Percentiles rank a stretch among this genome's conserved stretches.
Conservation (phyloP, 805 yeast genomes). For the Saturnispora besseyi region DNA sequence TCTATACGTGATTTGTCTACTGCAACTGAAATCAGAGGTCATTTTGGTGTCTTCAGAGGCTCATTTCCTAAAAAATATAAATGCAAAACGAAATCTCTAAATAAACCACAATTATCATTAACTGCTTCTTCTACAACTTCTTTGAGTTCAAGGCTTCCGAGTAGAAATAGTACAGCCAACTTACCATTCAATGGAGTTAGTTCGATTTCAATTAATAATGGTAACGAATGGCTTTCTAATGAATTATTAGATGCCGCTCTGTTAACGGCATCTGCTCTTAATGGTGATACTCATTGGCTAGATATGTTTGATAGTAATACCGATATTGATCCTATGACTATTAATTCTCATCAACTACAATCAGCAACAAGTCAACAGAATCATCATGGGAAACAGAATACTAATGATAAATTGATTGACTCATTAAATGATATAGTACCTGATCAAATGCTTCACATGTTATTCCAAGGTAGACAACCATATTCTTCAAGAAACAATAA, state of each 20-base stretch:
- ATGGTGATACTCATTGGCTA: conserved; percentile 49
- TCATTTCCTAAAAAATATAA: conserved; percentile 14
- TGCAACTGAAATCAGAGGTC: conserved; percentile 39
- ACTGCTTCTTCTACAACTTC: not conserved
- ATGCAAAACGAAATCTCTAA: not conserved
- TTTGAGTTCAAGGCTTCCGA: not conserved
- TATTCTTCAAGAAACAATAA: not conserved
- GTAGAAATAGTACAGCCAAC: not conserved
- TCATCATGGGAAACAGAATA: not conserved
- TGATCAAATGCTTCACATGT: conserved; percentile 41
- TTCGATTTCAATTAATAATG: conserved; percentile 19
- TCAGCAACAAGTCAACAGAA: not conserved
- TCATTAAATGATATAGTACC: conserved; percentile 23
- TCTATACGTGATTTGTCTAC: conserved; percentile 32
- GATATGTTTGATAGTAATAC: conserved; percentile 37
- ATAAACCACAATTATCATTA: not conserved
- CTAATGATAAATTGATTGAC: not conserved
- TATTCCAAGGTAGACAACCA: conserved; percentile 39
- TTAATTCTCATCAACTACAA: not conserved
- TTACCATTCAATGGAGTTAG: not conserved
- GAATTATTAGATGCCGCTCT: conserved; percentile 66
- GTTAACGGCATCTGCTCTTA: conserved; percentile 62
- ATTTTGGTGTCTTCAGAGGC: conserved; percentile 75
- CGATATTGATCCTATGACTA: not conserved
- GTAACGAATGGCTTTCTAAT: conserved; percentile 61